Evolutionary conservation across 2,329 filamentous ascomycete genomes (phyloP).

Genomic region (Byssothecium circinans): DNA sequence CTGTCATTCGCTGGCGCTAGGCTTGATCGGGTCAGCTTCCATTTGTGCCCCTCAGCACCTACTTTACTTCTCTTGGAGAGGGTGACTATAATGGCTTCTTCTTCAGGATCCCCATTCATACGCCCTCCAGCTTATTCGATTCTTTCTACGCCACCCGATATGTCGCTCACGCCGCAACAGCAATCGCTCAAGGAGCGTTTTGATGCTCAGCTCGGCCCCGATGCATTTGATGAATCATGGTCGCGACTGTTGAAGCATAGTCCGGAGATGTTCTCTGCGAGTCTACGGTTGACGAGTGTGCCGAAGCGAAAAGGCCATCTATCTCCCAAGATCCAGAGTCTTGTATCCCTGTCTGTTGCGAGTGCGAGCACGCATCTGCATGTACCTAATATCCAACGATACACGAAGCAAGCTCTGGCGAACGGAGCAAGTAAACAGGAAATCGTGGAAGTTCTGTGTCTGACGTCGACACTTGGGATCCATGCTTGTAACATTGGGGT

Average conservation of each 20-base stretch:
- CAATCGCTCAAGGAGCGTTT: conserved; percentile 27
- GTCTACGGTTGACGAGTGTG: conserved; percentile 27
- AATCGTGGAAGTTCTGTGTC: conserved; percentile 51
- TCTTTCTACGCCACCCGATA: conserved; percentile 9
- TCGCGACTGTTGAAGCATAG: conserved; percentile 26
- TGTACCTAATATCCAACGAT: conserved; percentile 45
- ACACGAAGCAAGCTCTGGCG: conserved; percentile 44
- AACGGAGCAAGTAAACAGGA: conserved; percentile 47
- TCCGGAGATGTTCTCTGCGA: conserved; percentile 35
- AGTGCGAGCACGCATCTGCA: conserved; percentile 51
- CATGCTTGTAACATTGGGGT: conserved; percentile 53
- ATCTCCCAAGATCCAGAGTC: conserved; percentile 45
- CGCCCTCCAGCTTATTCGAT: conserved; percentile 12
- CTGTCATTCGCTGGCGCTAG: conserved; percentile 9
- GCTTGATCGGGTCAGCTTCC: conserved; percentile 9
- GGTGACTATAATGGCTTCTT: not conserved
- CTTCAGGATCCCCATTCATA: conserved; percentile 1
- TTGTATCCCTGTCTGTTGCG: conserved; percentile 50
- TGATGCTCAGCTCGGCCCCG: conserved; percentile 23
- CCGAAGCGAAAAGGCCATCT: conserved; percentile 41
- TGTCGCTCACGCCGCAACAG: conserved; percentile 25
- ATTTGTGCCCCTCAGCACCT: not conserved
- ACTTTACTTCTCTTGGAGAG: too few relatives aligned
- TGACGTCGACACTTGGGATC: conserved; percentile 51
- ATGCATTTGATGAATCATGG: conserved; percentile 32